Evolutionary conservation across 2,329 filamentous ascomycete genomes (phyloP).

Genomic region (Sarocladiaceae sp.): DNA sequence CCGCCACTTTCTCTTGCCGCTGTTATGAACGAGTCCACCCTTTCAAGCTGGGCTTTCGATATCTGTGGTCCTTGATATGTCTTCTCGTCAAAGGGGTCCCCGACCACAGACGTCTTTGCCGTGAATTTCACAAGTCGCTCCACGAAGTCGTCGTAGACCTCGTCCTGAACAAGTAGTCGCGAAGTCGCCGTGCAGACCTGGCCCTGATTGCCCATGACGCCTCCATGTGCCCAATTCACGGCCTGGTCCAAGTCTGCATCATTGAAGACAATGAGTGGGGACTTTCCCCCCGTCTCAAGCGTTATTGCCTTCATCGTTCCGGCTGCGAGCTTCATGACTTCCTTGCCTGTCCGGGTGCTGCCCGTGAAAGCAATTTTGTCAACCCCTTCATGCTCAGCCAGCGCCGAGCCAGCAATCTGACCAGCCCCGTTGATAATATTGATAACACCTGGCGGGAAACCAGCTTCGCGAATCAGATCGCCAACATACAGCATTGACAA

Average conservation of each 20-base stretch:
- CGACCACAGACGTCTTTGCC: conserved; percentile 51
- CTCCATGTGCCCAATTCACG: conserved; percentile 44
- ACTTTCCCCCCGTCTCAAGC: conserved; percentile 58
- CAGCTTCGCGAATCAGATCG: conserved; percentile 61
- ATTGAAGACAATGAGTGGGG: conserved; percentile 54
- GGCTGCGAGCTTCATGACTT: conserved; percentile 67
- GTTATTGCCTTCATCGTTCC: conserved; percentile 56
- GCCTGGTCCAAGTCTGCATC: conserved; percentile 60
- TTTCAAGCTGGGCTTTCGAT: conserved; percentile 59
- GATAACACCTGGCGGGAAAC: conserved; percentile 69
- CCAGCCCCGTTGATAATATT: conserved; percentile 69
- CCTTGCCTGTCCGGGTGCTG: conserved; percentile 60
- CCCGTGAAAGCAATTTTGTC: conserved; percentile 74
- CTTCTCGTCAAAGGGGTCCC: conserved; percentile 58
- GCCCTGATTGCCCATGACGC: conserved; percentile 52
- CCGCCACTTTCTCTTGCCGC: conserved; percentile 59
- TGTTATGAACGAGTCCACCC: conserved; percentile 62
- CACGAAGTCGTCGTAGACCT: conserved; percentile 56
- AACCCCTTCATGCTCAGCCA: conserved; percentile 59
- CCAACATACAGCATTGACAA: conserved; percentile 58
- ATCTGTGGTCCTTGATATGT: conserved; percentile 69
- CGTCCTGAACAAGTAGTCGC: conserved; percentile 54
- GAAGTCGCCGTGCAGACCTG: conserved; percentile 59
- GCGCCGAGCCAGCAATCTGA: conserved; percentile 57
- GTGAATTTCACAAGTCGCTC: conserved; percentile 56